These are phyloP conservation scores for Auriscalpium vulgare DNA, from an alignment of 768 basidiomycete genomes.

Conservation along the genomic window DNA sequence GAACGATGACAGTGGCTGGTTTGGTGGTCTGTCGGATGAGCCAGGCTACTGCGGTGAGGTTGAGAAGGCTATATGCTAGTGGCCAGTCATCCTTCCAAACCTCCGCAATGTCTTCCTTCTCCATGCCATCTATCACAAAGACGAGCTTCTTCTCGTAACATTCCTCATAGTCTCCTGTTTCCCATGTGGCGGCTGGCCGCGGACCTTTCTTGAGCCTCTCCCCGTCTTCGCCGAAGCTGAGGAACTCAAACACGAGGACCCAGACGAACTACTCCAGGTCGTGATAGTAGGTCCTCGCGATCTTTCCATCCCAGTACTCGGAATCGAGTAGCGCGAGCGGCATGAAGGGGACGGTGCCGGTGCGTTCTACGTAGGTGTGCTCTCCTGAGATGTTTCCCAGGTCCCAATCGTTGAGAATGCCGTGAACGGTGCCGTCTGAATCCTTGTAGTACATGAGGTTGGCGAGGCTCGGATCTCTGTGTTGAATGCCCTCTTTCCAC, in stretches of 20 bases:
- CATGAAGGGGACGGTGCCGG: not conserved
- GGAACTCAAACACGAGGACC: not conserved
- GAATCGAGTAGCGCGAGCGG: not conserved
- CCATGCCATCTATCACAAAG: too few relatives aligned
- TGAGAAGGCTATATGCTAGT: too few relatives aligned
- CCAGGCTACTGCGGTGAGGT: too few relatives aligned
- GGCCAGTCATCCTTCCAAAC: too few relatives aligned
- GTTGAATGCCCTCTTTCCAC: not conserved
- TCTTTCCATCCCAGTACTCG: not conserved
- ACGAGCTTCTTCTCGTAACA: too few relatives aligned
- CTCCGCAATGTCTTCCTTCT: too few relatives aligned
- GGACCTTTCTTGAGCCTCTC: not conserved
- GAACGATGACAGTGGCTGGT: too few relatives aligned
- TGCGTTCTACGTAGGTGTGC: not conserved
- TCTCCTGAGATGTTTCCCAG: not conserved
- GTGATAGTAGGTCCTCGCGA: not conserved
- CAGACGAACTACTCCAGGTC: not conserved
- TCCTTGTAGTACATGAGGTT: not conserved
- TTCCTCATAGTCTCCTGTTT: too few relatives aligned
- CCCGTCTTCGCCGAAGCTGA: not conserved
- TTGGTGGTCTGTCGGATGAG: too few relatives aligned
- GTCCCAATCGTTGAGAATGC: conserved; percentile 1
- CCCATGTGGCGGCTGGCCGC: too few relatives aligned
- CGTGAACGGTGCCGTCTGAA: not conserved
- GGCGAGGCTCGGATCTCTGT: not conserved